Percentiles rank a stretch among this genome's conserved stretches.
phyloP scores from a whole-genome alignment of 148 eudicot species.

The Chenopodium album region DNA sequence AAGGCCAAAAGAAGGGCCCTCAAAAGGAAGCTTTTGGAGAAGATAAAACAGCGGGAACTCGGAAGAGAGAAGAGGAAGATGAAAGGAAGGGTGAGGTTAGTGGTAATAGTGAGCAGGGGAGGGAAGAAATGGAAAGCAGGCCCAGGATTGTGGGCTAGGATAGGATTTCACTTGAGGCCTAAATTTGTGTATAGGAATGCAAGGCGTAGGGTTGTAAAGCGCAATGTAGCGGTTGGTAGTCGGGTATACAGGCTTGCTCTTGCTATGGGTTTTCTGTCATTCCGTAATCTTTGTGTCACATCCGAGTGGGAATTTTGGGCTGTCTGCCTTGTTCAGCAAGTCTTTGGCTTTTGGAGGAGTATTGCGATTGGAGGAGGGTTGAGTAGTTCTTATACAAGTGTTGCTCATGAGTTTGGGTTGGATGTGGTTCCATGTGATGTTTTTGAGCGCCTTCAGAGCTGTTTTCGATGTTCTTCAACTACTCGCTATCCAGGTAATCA shows the following conservation, averaged over 20 bases:
- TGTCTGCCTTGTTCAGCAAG: constrained; percentile 37
- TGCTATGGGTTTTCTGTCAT: constrained; percentile 37
- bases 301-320: constrained; percentile 39
- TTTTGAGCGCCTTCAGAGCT: constrained; percentile 39
- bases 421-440: constrained; percentile 38
- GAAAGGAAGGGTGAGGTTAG: constrained; percentile 13
- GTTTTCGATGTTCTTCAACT: constrained; percentile 39
- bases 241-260: constrained; percentile 39
- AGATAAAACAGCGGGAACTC: constrained; percentile 18
- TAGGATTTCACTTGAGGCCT: constrained; percentile 29
- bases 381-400: constrained; percentile 17
- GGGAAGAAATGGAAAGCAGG: constrained; percentile 9
- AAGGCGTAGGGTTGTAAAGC: constrained; percentile 16
- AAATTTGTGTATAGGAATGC: constrained; percentile 2
- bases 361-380: constrained; percentile 37
- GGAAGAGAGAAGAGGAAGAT: constrained; percentile 14
- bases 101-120: constrained; percentile 15
- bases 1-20: constrained; percentile 25
- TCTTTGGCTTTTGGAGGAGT: constrained; percentile 43
- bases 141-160: constrained; percentile 5
- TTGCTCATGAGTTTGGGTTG: constrained; percentile 30
- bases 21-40: constrained; percentile 22
- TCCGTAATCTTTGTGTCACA: constrained; percentile 36
- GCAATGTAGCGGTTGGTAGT: constrained; percentile 32
- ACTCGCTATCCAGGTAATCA: constrained; percentile 34